Evolutionary conservation across 768 basidiomycete genomes (phyloP).

Genomic region (Mrakia gelida): DNA sequence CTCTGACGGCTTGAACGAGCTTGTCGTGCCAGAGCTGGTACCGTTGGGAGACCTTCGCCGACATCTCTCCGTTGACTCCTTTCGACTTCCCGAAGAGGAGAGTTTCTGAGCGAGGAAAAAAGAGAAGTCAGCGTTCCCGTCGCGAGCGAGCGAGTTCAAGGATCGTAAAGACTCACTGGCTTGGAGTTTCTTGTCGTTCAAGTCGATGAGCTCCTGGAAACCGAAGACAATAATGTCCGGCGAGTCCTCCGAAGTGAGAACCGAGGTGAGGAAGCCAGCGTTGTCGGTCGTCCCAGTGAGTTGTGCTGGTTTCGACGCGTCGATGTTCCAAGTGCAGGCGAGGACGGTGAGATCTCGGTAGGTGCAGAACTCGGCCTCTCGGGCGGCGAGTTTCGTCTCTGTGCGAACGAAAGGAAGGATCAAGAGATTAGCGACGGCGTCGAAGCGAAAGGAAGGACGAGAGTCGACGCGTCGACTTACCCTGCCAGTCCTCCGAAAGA

Average conservation of each 20-base stretch:
- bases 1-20: conserved; percentile 64
- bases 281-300: conserved; percentile 66
- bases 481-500: conserved; percentile 76
- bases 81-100: conserved; percentile 74
- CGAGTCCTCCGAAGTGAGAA: conserved; percentile 62
- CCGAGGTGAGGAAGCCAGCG: conserved; percentile 70
- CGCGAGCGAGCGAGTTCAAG: not conserved
- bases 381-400: conserved; percentile 73
- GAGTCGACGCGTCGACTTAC: conserved; percentile 50
- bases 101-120: conserved; percentile 54
- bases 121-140: not conserved
- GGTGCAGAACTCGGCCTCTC: conserved; percentile 69
- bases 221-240: conserved; percentile 92
- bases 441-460: not conserved
- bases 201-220: conserved; percentile 92
- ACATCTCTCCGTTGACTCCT: conserved; percentile 56
- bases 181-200: conserved; percentile 86
- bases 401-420: conserved; percentile 15
- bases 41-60: conserved; percentile 77
- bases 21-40: conserved; percentile 88
- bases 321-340: conserved; percentile 87
- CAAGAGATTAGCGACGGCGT: not conserved
- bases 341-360: conserved; percentile 74
- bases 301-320: conserved; percentile 75
- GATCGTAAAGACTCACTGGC: conserved; percentile 53